A percentile compares a stretch with the other conserved stretches of the same genome.
These are phyloP conservation scores for Claviceps pazoutovae DNA, from an alignment of 2,329 filamentous ascomycete species.

Conservation along the genomic window DNA sequence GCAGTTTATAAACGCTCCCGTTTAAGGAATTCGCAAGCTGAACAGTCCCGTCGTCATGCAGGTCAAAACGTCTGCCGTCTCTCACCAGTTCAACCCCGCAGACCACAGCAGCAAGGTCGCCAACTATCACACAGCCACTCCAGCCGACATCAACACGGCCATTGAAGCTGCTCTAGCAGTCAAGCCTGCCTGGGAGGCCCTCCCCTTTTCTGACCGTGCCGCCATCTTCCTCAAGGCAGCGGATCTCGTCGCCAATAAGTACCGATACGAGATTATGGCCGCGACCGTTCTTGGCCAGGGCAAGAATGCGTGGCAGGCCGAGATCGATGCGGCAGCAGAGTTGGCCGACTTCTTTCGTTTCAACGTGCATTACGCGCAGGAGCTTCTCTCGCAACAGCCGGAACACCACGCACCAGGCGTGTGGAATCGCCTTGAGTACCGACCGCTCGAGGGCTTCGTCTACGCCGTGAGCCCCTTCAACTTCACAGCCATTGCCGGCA, in stretches of 20 bases:
- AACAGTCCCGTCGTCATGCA: constrained; percentile 15
- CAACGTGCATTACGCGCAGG: constrained; percentile 86
- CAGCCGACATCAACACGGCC: constrained; percentile 60
- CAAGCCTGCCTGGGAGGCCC: constrained; percentile 69
- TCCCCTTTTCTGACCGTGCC: constrained; percentile 82
- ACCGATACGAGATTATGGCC: constrained; percentile 93
- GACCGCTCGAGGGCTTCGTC: constrained; percentile 85
- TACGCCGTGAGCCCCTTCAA: constrained; percentile 94
- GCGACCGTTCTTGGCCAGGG: constrained; percentile 92
- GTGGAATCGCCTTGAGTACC: constrained; percentile 86
- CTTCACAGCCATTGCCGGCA: constrained; percentile 89
- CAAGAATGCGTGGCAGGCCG: constrained; percentile 98
- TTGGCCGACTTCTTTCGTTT: constrained; percentile 86
- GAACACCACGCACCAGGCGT: constrained; percentile 68
- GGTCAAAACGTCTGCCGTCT: constrained; percentile 52
- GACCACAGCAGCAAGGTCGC: constrained; percentile 66
- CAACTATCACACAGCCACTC: constrained; percentile 69
- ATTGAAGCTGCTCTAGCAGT: constrained; percentile 79
- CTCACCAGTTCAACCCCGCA: constrained; percentile 68
- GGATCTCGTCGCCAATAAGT: constrained; percentile 80
- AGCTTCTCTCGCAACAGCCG: constrained; percentile 79
- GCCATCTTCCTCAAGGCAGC: constrained; percentile 93
- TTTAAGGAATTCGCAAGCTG: background rate
- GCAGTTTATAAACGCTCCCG: background rate
- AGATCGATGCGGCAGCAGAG: constrained; percentile 92